Evolutionary conservation across 257 asterid species (phyloP).

Genomic region (Haberlea rhodopensis): DNA sequence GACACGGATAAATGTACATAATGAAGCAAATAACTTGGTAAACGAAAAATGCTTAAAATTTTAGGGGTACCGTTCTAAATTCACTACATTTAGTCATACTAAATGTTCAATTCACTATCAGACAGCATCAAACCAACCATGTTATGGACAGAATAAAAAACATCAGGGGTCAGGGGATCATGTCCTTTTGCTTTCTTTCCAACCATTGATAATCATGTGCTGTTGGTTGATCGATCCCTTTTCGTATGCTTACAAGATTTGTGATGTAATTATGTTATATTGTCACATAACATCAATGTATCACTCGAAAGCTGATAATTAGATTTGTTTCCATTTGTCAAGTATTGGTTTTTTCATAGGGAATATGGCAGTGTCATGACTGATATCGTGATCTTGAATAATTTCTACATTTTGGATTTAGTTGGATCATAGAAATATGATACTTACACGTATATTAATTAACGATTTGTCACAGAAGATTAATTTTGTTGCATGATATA

Average conservation of each 20-base stretch:
- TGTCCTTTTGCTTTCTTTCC: slow-evolving; percentile 51
- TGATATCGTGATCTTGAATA: not conserved
- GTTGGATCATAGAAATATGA: not conserved
- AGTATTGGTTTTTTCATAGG: not conserved
- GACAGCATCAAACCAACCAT: no score
- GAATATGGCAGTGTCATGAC: not conserved
- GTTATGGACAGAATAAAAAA: slow-evolving; percentile 25
- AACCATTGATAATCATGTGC: slow-evolving; percentile 44
- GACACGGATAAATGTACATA: no score
- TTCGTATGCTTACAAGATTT: not conserved
- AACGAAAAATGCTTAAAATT: no score
- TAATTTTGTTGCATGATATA: no score
- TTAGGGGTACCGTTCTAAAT: no score
- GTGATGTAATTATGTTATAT: not conserved
- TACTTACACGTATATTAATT: no score
- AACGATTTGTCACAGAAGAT: no score
- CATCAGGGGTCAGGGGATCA: slow-evolving; percentile 16
- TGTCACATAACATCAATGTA: not conserved
- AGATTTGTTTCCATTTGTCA: not conserved
- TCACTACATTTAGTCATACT: no score
- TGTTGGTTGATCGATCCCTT: slow-evolving; percentile 28
- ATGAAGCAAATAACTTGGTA: no score
- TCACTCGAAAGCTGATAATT: not conserved
- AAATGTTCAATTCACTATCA: no score
- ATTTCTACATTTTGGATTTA: not conserved